Evolutionary conservation across 2,329 filamentous ascomycete genomes (phyloP).

Genomic region (Conoideocrella luteorostrata): DNA sequence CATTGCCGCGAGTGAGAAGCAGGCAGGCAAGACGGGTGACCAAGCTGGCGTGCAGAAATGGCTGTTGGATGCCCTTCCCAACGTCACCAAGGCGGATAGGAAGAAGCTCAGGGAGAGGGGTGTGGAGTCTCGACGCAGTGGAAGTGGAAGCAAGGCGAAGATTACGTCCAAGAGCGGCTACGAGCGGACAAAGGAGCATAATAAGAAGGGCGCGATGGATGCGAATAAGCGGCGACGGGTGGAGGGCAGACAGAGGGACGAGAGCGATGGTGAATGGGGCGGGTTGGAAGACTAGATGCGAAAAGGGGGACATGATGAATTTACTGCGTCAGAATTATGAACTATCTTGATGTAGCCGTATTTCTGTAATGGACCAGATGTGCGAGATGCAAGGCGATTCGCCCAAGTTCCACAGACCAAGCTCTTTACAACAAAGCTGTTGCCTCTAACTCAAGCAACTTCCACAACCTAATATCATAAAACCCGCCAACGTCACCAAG

Average conservation of each 20-base stretch:
- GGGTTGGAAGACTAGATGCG: conserved; percentile 37
- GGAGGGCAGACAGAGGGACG: conserved; percentile 16
- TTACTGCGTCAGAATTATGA: too few species aligned
- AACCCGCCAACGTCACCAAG: too few species aligned
- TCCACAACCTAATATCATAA: too few species aligned
- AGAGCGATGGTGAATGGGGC: conserved; percentile 36
- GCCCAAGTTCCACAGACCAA: too few species aligned
- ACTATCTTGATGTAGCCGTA: too few species aligned
- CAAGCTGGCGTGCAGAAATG: conserved; percentile 68
- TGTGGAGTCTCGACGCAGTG: conserved; percentile 60
- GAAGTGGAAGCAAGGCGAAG: conserved; percentile 38
- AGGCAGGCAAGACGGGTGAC: conserved; percentile 48
- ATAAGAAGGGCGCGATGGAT: conserved; percentile 54
- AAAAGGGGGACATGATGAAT: background rate
- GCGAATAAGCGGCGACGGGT: conserved; percentile 52
- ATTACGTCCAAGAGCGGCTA: conserved; percentile 82
- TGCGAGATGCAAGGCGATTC: too few species aligned
- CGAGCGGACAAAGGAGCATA: conserved; percentile 63
- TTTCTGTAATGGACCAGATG: too few species aligned
- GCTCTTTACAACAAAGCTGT: too few species aligned
- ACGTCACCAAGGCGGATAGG: conserved; percentile 75
- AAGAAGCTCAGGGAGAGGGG: conserved; percentile 76
- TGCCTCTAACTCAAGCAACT: too few species aligned
- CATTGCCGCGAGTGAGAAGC: conserved; percentile 74
- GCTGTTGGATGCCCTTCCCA: conserved; percentile 81